phyloP scores from a whole-genome alignment of 73 alveolate species.

The Tetrahymena borealis region DNA sequence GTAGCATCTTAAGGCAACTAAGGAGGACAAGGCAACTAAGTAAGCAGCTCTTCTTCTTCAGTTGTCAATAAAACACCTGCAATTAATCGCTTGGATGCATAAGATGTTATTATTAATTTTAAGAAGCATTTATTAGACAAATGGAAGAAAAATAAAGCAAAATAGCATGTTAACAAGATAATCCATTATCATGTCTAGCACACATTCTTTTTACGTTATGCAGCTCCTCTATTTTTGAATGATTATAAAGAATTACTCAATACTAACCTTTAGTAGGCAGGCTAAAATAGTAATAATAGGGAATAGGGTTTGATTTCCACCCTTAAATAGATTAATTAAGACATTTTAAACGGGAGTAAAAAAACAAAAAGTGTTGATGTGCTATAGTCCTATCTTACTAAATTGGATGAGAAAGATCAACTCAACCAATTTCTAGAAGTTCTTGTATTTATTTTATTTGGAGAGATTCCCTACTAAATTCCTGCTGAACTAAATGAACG shows the following conservation, averaged over 20 bases:
- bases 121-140: neutral
- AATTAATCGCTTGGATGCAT: neutral
- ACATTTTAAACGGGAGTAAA: neutral
- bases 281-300: neutral
- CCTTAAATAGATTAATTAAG: neutral
- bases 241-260: neutral
- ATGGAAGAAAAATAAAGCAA: neutral
- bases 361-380: constrained; percentile 1
- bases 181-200: neutral
- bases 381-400: neutral
- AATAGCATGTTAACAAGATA: neutral
- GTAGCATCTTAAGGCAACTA: neutral
- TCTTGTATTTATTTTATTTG: neutral
- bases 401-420: neutral
- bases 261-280: neutral
- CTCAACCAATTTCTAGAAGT: neutral
- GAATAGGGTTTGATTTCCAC: neutral
- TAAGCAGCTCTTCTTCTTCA: neutral
- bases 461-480: neutral
- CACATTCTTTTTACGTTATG: neutral
- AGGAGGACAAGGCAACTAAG: neutral
- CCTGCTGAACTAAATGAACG: neutral
- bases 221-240: neutral
- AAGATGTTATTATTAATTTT: neutral
- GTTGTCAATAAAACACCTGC: neutral